Conservation (phyloP, 306 rosid species). For the Spatholobus suberectus region DNA sequence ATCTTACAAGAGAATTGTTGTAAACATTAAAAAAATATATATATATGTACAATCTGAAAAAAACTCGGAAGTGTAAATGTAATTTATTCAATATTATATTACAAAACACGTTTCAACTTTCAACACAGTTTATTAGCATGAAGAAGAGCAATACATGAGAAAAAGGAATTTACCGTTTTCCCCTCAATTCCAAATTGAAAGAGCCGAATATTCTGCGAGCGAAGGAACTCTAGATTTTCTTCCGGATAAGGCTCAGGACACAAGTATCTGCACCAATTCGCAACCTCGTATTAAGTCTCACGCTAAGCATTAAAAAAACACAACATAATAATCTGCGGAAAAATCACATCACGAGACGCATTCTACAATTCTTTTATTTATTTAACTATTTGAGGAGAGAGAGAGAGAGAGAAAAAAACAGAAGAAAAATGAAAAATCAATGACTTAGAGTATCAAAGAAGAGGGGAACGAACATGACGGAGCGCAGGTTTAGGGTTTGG, state of each 20-base stretch:
- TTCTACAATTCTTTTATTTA: background rate
- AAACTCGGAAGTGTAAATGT: no score
- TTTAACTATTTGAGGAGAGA: background rate
- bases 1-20: no score
- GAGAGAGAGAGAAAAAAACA: background rate
- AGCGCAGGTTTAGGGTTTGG: slow-evolving; percentile 72
- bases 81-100: background rate
- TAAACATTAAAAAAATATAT: no score
- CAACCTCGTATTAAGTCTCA: slow-evolving; percentile 5
- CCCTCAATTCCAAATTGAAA: slow-evolving; percentile 95
- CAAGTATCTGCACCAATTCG: slow-evolving; percentile 70
- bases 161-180: slow-evolving; percentile 64
- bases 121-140: background rate
- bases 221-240: slow-evolving; percentile 82
- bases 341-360: background rate
- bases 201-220: slow-evolving; percentile 67
- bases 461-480: slow-evolving; percentile 67
- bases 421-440: background rate
- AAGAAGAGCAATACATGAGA: background rate
- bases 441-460: no score
- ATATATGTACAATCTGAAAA: no score
- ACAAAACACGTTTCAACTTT: background rate
- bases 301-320: background rate
- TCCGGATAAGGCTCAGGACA: slow-evolving; percentile 90
- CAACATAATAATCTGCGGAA: slow-evolving; percentile 6